Evolutionary conservation across 1,284 basidiomycete species (phyloP).

Genomic region (Nidula niveotomentosa): DNA sequence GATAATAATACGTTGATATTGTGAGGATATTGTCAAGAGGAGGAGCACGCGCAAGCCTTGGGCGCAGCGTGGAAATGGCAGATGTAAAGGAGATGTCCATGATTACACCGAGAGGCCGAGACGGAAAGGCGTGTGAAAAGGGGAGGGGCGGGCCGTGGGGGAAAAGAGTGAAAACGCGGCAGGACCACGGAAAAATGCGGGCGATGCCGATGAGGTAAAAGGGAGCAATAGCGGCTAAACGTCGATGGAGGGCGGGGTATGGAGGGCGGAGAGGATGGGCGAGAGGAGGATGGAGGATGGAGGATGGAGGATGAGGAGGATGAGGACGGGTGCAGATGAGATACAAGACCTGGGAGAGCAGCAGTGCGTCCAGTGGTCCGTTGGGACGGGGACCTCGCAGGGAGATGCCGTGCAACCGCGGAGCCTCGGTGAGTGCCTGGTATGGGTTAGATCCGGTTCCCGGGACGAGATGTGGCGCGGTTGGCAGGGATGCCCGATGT

Average conservation of each 20-base stretch:
- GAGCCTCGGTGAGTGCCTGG: no score
- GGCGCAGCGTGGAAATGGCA: neutral
- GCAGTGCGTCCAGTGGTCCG: no score
- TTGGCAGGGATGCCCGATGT: no score
- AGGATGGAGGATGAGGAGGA: neutral
- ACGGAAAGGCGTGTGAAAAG: neutral
- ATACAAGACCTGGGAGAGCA: no score
- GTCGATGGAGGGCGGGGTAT: slow-evolving; percentile 4
- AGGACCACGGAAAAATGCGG: slow-evolving; percentile 17
- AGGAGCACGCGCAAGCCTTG: neutral
- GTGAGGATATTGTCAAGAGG: no score
- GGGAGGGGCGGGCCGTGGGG: slow-evolving; percentile 1
- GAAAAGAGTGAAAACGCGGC: slow-evolving; percentile 6
- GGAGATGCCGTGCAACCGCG: no score
- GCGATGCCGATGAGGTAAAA: slow-evolving; percentile 18
- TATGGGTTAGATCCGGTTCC: no score
- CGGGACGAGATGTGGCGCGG: no score
- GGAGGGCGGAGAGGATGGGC: slow-evolving; percentile 8
- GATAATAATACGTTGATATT: no score
- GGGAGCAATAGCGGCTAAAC: slow-evolving; percentile 11
- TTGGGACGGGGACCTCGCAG: no score
- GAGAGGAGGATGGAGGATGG: slow-evolving; percentile 5
- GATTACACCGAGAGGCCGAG: neutral
- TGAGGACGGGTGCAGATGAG: no score
- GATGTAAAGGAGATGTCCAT: neutral